Evolutionary conservation across 331 rosid genomes (phyloP), one percentile per base, ranked within the genome.

Genomic region (Cucumis variabilis): DNA sequence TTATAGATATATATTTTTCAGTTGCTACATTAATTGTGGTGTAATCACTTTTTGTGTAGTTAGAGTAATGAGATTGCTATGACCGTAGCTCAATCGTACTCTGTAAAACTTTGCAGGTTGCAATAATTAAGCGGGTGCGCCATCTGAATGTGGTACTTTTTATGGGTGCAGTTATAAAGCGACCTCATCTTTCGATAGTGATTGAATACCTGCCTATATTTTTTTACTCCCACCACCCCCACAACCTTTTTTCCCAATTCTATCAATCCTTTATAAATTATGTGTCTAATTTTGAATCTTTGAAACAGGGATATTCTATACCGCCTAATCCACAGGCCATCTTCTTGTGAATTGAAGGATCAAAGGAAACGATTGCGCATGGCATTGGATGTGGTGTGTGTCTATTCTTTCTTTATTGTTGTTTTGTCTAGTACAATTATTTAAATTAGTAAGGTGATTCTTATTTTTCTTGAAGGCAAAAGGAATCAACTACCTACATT

Each of bases 101-200:
- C 87, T 79, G 37, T 82, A 86, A 77, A 63, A 83, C 20, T 75
- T 77, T 85, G 82, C 90, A 97, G 98, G 99, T 97, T 89, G 96
- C 99, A 70, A 97, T 97, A 88, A 96, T 97, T 98, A 97, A 97
- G 88, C 98, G 98, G 19, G 96, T 97, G 21, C 98, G 99, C 81
- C 99, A 96, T 93, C 99, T 98, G 51, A 96, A 96, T 87, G 95
- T 97, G 82, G 99, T 97, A 86, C 99, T 97, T 67, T 97, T 97
- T 93, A 97, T 97, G 99, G 99, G 99, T 46, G 98, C 98, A 27
- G 99, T 97, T 79, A 97, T 99, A 16, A 96, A 93, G 89, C 89
- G 95, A 62, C 99, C 99, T 20, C 92, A 96, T 90, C 92, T 97
- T 68, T 97, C 99, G 15, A 96, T 96, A 81, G 99, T 97, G 89